Conservation (phyloP, 2,329 filamentous ascomycete genomes). For the Alternaria triticimaculans region DNA sequence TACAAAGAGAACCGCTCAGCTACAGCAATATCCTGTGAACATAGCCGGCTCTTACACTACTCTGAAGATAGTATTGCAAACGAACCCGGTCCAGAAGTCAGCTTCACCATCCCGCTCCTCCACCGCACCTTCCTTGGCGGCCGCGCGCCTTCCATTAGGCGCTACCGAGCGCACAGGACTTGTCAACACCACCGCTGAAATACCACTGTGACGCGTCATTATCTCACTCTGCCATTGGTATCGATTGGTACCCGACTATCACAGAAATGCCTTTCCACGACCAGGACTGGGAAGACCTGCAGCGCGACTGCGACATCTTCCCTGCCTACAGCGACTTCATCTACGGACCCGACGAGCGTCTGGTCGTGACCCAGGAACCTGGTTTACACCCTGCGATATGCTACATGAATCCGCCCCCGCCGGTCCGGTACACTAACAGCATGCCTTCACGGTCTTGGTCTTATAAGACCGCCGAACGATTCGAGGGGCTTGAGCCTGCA, state of each 20-base stretch:
- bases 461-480: not conserved
- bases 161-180: not conserved
- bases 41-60: too few species aligned
- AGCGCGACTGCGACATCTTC: constrained; percentile 27
- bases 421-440: constrained; percentile 12
- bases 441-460: constrained; percentile 9
- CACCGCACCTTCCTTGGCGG: not conserved
- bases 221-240: not conserved
- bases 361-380: constrained; percentile 18
- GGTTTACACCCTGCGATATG: constrained; percentile 24
- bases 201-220: not conserved
- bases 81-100: not conserved
- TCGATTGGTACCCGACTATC: not conserved
- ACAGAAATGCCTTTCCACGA: constrained; percentile 24
- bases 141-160: not conserved
- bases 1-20: not conserved
- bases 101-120: not conserved
- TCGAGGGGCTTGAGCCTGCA: not conserved
- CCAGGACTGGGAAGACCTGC: constrained; percentile 23
- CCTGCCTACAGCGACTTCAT: constrained; percentile 33
- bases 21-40: not conserved
- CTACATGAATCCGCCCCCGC: not conserved
- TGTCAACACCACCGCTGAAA: not conserved
- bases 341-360: constrained; percentile 21
- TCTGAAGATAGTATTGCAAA: not conserved